These are phyloP conservation scores for Stereocaulon alpinum DNA, from an alignment of 495 filamentous ascomycete genomes.

Conservation along the genomic window DNA sequence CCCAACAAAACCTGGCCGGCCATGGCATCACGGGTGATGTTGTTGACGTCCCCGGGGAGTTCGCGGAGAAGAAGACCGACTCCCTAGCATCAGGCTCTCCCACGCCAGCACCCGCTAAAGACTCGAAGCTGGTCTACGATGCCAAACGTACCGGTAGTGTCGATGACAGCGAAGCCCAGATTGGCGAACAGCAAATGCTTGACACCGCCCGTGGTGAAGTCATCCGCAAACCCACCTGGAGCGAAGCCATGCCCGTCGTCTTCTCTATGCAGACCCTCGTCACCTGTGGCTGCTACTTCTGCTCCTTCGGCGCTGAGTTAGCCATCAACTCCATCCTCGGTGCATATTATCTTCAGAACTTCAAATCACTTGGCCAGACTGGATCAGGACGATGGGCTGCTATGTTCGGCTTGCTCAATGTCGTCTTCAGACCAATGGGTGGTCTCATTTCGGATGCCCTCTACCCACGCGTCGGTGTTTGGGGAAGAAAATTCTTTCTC, in stretches of 20 bases:
- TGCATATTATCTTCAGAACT: conserved; percentile 69
- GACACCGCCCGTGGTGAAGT: conserved; percentile 51
- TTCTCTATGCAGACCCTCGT: conserved; percentile 58
- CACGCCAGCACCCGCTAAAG: conserved; percentile 30
- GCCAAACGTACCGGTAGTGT: conserved; percentile 28
- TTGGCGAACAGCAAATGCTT: conserved; percentile 46
- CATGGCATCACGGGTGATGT: conserved; percentile 35
- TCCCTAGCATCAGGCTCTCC: conserved; percentile 25
- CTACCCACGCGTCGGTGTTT: conserved; percentile 53
- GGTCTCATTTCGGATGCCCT: conserved; percentile 65
- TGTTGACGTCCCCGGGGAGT: conserved; percentile 43
- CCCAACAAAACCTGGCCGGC: conserved; percentile 34
- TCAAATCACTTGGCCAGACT: conserved; percentile 64
- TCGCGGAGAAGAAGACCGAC: conserved; percentile 41
- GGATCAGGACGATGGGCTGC: conserved; percentile 67
- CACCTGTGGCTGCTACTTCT: conserved; percentile 64
- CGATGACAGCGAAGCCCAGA: conserved; percentile 40
- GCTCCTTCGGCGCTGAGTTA: conserved; percentile 77
- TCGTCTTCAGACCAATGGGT: conserved; percentile 63
- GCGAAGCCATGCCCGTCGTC: conserved; percentile 46
- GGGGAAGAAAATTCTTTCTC: conserved; percentile 69
- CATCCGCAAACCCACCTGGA: conserved; percentile 53
- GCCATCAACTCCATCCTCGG: conserved; percentile 77
- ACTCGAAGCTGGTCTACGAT: conserved; percentile 33
- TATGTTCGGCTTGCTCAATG: conserved; percentile 85